Evolutionary conservation across 176 grass and related monocot species (phyloP).

Genomic region (Lolium multiflorum): DNA sequence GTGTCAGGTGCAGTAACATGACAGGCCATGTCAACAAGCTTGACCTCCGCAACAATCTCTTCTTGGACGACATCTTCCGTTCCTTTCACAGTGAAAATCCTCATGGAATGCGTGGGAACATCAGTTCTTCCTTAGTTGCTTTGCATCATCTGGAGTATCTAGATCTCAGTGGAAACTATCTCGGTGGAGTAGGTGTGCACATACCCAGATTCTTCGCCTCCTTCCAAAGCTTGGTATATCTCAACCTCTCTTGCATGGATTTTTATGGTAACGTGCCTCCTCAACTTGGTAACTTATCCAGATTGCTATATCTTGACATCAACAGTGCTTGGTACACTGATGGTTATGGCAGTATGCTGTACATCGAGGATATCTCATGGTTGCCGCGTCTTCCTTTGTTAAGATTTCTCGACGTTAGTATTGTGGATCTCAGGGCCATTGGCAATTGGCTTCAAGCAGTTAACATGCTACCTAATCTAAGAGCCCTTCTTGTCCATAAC

Average conservation of each 20-base stretch:
- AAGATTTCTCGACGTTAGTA: neutral
- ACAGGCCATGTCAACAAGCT: neutral
- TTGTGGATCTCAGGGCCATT: neutral
- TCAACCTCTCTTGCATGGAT: neutral
- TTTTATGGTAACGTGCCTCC: conserved; percentile 25
- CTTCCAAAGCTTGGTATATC: conserved; percentile 6
- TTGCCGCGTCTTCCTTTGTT: neutral
- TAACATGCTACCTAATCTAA: conserved; percentile 1
- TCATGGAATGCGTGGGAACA: neutral
- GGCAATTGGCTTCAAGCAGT: neutral
- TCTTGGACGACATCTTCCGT: neutral
- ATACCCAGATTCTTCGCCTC: conserved; percentile 9
- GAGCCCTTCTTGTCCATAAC: neutral
- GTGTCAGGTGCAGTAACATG: conserved; percentile 1
- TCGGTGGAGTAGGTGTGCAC: neutral
- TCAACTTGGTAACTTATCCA: conserved; percentile 20
- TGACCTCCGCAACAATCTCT: neutral
- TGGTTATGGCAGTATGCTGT: neutral
- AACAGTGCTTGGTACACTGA: neutral
- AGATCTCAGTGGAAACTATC: conserved; percentile 2
- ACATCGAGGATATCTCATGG: neutral
- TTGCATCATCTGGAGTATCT: neutral
- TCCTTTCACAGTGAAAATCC: neutral
- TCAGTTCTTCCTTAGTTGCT: neutral
- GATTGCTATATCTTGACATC: conserved; percentile 8